Evolutionary conservation across 768 basidiomycete genomes (phyloP).

Genomic region (Gymnopilus dilepis): DNA sequence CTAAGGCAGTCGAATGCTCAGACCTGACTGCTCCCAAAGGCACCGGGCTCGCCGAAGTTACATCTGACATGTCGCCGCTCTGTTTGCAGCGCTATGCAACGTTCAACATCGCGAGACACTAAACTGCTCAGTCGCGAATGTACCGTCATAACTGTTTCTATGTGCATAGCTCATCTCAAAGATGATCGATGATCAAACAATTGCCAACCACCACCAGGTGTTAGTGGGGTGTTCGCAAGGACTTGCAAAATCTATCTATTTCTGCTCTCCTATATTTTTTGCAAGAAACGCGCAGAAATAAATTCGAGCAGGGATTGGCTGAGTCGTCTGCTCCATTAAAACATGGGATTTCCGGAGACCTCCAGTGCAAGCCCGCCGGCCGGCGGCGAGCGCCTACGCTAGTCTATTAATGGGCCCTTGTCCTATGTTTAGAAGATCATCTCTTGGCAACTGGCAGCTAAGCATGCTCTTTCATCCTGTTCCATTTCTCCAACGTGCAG

Average conservation of each 20-base stretch:
- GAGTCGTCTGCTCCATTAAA: not conserved
- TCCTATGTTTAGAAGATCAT: not conserved
- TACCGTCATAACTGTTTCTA: not conserved
- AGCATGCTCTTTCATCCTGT: slow-evolving; percentile 1
- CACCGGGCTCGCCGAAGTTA: not conserved
- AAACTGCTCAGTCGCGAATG: not conserved
- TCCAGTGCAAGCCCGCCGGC: too few species aligned
- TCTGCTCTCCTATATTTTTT: not conserved
- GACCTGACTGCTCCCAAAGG: not conserved
- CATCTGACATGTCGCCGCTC: not conserved
- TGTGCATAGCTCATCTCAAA: not conserved
- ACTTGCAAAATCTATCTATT: not conserved
- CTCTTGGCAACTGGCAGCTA: not conserved
- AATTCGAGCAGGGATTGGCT: not conserved
- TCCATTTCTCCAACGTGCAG: slow-evolving; percentile 3
- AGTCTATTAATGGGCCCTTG: not conserved
- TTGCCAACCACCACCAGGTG: too few species aligned
- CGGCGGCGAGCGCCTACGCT: not conserved
- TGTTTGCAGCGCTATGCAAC: too few species aligned
- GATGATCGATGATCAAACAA: too few species aligned
- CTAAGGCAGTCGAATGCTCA: not conserved
- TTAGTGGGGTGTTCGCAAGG: too few species aligned
- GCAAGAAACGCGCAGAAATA: not conserved
- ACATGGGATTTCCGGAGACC: too few species aligned
- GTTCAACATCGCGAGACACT: not conserved